Base-by-base conservation (phyloP, 371 early-diverging fungal genomes). In the Nosema muscidifuracis region DNA sequence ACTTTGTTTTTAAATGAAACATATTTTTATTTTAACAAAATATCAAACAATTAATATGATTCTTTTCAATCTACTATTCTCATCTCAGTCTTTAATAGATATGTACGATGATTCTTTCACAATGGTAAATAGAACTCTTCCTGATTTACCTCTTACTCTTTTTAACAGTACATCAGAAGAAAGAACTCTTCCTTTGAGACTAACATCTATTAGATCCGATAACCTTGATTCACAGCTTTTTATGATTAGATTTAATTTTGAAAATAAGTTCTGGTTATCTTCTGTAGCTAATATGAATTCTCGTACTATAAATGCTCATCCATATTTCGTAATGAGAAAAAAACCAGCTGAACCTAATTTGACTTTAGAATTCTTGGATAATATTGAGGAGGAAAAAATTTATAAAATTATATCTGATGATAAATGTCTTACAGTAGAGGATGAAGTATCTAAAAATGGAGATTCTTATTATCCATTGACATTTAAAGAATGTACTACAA, bases 391-490 rank as follows among this genome's bases (percentile, higher is more conserved):
- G 18, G 24, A 36, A 12, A 43, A 22, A 22, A 22, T 57, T 13
- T 70, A 34, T 53, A 60, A 70, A 50, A 58, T 70, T 47, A 34
- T 61, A 22, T 70, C 70, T 16, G 44, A 15, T 31, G 30, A 9
- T 15, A 24, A 47, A 53, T 70, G 70, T 43, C 44, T 70, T 43
- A 70, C 70, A 0, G 61, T 61, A 7, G 70, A 47, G 6, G 38
- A 50, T 9, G 24, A 22, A 13, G 18, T 24, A 13, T 28, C 9
- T 12, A 47, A 70, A 30, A 51, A 16, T n/a, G 50, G 20, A 22
- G 18, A 4, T 36, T 30, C 24, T 12, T 60, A 62, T 22, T 60
- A 34, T 38, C n/a, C 24, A 20, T 51, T 70, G 15, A 28, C 22
- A 0, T 70, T 70, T 70, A 34, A 31, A 1, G 34, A 38, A 9